Evolutionary conservation across 83 land plant species (phyloP), one percentile per base, ranked within the genome.

Genomic region (Diphasiastrum complanatum): DNA sequence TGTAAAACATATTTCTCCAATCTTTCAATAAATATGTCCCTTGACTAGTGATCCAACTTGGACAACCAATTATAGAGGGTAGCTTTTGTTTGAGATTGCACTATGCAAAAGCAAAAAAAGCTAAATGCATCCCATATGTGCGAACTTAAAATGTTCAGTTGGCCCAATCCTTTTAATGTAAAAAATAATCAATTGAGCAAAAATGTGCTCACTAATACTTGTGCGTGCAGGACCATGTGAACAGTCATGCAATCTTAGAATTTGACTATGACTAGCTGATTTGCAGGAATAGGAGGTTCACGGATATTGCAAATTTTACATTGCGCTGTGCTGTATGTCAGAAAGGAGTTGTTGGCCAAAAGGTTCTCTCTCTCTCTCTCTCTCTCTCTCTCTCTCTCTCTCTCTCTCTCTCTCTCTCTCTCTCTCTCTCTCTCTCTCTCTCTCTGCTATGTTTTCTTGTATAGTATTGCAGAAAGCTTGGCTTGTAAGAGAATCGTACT

Each of bases 281-380:
- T 54, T 67, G 27, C 51, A 67, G 77, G 52, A 60, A 62, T 3
- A 35, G 73, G 38, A 74, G 62, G 38, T 74, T 68, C 50, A 74
- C 77, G 1, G 77, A 74, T 53, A 74, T 73, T 30, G 73, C 65
- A 16, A 74, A 61, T 25, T 74, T 74, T 19, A 74, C 77, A 43
- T 32, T 74, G 10, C 75, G 77, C 10, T 74, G 77, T 54, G 74
- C 66, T 0, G 51, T 68, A 23, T 74, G 77, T 47, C 77, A 74
- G 51, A 67, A 67, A 53, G 77, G 73, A 30, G 73, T 74, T 54
- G 61, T 74, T 32, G 77, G 77, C 20, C 74, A 74, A 54, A 69
- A 69, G 77, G 77, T 74, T 5, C n/a, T 12, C 20, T 49, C 6
- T 22, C 20, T 8, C 11, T 12, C 10, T 49, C 18, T 11, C 19